These are phyloP conservation scores for Strigomonas culicis DNA, from an alignment of 208 protist species.

Conservation along the genomic window DNA sequence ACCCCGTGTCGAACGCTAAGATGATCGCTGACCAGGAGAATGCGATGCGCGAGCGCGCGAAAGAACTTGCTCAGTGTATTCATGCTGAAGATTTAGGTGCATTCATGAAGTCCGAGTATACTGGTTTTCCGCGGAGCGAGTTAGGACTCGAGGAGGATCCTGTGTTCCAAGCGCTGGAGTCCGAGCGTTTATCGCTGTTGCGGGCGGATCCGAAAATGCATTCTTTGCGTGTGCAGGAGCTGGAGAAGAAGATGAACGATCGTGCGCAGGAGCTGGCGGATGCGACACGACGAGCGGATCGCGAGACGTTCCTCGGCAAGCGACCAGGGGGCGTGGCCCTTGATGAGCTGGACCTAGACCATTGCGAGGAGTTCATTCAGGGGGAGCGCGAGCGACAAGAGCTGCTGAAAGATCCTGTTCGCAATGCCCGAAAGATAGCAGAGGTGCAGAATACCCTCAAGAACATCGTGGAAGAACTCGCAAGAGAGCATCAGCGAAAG, in stretches of 20 bases:
- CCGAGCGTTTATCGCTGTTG: constrained; percentile 17
- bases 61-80: constrained; percentile 14
- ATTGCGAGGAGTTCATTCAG: constrained; percentile 13
- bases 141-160: constrained; percentile 23
- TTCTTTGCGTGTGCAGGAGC: constrained; percentile 10
- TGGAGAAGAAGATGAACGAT: constrained; percentile 24
- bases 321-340: constrained; percentile 21
- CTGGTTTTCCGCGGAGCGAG: constrained; percentile 24
- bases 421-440: constrained; percentile 51
- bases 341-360: constrained; percentile 24
- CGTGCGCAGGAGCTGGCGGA: constrained; percentile 18
- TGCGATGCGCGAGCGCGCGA: constrained; percentile 23
- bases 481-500: constrained; percentile 42
- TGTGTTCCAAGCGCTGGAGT: constrained; percentile 21
- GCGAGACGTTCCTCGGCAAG: constrained; percentile 19
- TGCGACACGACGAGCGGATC: constrained; percentile 20
- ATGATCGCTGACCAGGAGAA: constrained; percentile 19
- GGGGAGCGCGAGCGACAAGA: constrained; percentile 18
- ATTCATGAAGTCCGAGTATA: constrained; percentile 25
- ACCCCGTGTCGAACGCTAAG: constrained; percentile 12
- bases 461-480: constrained; percentile 48
- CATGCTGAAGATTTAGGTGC: constrained; percentile 21
- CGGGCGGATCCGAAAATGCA: constrained; percentile 18
- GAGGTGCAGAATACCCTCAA: constrained; percentile 58
- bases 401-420: constrained; percentile 25